A percentile compares a stretch with the other conserved stretches of the same genome.
phyloP scores from a whole-genome alignment of 768 basidiomycete species.

The Pleurotus pulmonarius region DNA sequence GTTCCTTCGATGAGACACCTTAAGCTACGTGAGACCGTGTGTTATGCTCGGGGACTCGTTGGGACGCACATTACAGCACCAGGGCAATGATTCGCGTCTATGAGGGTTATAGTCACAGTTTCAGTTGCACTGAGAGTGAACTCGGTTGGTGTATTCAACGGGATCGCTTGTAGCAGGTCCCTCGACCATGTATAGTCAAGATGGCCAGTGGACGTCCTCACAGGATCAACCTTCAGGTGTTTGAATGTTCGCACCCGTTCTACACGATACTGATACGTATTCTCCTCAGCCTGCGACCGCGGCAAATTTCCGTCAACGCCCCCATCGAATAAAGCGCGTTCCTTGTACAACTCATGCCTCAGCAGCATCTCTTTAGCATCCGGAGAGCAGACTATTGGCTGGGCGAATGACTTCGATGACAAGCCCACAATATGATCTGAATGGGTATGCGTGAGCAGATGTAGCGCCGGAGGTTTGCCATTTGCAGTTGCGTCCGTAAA shows the following conservation, averaged over 20 bases:
- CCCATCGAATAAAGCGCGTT: constrained; percentile 44
- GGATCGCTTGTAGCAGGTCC: constrained; percentile 64
- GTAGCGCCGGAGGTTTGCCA: constrained; percentile 42
- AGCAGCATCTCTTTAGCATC: constrained; percentile 88
- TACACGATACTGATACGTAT: constrained; percentile 44
- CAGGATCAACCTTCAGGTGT: constrained; percentile 62
- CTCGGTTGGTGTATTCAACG: constrained; percentile 59
- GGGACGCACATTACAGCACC: constrained; percentile 81
- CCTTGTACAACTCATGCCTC: constrained; percentile 65
- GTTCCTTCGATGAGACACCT: constrained; percentile 85
- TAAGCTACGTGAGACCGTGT: background rate
- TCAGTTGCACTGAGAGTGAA: constrained; percentile 56
- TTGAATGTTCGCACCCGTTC: constrained; percentile 57
- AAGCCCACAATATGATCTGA: constrained; percentile 84
- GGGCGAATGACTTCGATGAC: constrained; percentile 68
- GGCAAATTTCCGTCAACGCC: background rate
- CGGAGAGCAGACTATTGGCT: constrained; percentile 69
- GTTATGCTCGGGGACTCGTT: background rate
- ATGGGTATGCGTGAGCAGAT: constrained; percentile 89
- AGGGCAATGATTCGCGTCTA: constrained; percentile 95
- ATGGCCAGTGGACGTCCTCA: constrained; percentile 41
- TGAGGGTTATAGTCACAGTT: constrained; percentile 66
- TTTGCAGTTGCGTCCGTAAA: constrained; percentile 47
- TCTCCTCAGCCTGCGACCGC: constrained; percentile 11
- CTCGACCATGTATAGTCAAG: constrained; percentile 48